Base-by-base conservation (phyloP, 2,329 filamentous ascomycete genomes). In the Didymella pomorum region DNA sequence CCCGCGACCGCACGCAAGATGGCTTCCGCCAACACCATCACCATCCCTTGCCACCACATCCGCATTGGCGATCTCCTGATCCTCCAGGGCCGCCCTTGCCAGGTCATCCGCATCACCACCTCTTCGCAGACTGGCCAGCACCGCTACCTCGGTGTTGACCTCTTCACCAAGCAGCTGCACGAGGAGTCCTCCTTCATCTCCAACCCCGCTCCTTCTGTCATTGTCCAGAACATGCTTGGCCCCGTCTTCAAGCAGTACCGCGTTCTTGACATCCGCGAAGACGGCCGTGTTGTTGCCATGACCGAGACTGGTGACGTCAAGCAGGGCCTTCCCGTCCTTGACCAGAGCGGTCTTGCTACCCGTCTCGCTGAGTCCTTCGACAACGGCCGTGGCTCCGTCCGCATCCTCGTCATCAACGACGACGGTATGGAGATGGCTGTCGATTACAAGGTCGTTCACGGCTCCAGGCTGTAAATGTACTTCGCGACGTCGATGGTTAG, bases 171-270 rank as follows among this genome's bases (percentile, higher is more conserved):
- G 87, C 92, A 98, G 85, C 88, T 99, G 69, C 93, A 98, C 78
- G 95, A 99, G 85, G 95, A 99, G 89, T 97, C 92, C 57, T 94
- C 90, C 74, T 97, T 97, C 84, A 89, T 98, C 83, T 93, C 92
- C 82, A 96, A 96, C 90, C 95, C 95, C 67, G 92, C 91, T 69
- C 94, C 94, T 71, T 97, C 92, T 71, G 95, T 99, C 62, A 88
- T 98, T 66, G 94, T 99, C 75, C 95, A 99, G 90, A 98, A 94
- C 84, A 98, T 99, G 93, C 91, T 96, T 70, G 95, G 94, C 73
- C 95, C 95, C 66, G 89, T 98, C 84, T 97, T 98, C 92, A 98
- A 98, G 92, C 95, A 98, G 87, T 99, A 99, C 90, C 93, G 95
- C 77, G 94, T 99, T 78, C 90, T 99, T 64, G 95, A 99, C 85